These are phyloP conservation scores for Stenocarpella maydis DNA, from an alignment of 2,329 filamentous ascomycete genomes.

Conservation along the genomic window DNA sequence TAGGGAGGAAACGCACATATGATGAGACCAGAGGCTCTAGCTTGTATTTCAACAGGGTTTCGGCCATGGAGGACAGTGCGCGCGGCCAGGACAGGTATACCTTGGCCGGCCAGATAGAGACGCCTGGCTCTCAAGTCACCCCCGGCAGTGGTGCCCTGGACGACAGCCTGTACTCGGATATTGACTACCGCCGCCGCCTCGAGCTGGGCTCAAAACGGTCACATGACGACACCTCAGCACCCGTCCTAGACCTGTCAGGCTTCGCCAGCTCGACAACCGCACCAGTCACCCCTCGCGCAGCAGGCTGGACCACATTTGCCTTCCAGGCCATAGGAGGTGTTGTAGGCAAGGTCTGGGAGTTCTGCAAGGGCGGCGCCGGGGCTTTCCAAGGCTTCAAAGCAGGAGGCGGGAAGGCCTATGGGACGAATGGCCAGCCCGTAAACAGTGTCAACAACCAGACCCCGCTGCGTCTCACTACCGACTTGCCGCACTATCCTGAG, in stretches of 20 bases:
- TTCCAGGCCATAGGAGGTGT: conserved; percentile 71
- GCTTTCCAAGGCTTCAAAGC: conserved; percentile 88
- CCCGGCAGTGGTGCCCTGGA: conserved; percentile 50
- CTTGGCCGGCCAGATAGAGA: conserved; percentile 63
- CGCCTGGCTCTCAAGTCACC: conserved; percentile 47
- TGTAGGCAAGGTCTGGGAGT: conserved; percentile 83
- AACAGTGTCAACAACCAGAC: not conserved
- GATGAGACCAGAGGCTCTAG: conserved; percentile 42
- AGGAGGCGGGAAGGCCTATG: conserved; percentile 79
- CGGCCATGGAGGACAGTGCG: conserved; percentile 36
- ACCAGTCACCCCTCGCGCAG: conserved; percentile 41
- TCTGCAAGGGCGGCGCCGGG: conserved; percentile 75
- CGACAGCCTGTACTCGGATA: conserved; percentile 65
- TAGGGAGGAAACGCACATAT: conserved; percentile 57
- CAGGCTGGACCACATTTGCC: conserved; percentile 66
- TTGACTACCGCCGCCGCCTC: conserved; percentile 57
- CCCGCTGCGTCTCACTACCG: not conserved
- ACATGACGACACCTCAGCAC: conserved; percentile 49
- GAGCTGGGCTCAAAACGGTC: conserved; percentile 58
- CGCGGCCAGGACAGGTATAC: conserved; percentile 51
- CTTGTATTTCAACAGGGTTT: conserved; percentile 44
- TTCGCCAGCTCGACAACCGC: conserved; percentile 40
- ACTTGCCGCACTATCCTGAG: not conserved
- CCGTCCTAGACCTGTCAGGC: conserved; percentile 43
- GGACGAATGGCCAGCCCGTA: conserved; percentile 51